A percentile compares a stretch with the other conserved stretches of the same genome.
Conservation (phyloP, 371 early-diverging fungal species). For the Basidiobolus heterosporus region DNA sequence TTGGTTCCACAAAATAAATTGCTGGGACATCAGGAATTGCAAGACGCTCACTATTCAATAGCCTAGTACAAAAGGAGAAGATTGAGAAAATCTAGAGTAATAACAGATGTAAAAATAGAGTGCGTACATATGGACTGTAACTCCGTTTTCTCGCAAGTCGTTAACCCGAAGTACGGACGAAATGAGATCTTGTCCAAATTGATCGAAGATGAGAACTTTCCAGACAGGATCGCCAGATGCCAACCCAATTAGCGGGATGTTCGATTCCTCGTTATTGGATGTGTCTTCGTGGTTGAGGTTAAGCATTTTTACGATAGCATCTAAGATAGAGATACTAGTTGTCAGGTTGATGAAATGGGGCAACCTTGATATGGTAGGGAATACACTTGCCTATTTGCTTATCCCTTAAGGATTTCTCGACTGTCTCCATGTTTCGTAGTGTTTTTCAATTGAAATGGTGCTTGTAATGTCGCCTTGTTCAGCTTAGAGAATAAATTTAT, state of each 20-base stretch:
- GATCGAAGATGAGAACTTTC: slow-evolving; percentile 96
- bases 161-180: slow-evolving; percentile 92
- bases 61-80: slow-evolving; percentile 17
- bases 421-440: no score
- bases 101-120: slow-evolving; percentile 13
- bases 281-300: slow-evolving; percentile 24
- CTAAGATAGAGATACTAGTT: no score
- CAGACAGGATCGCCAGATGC: slow-evolving; percentile 40
- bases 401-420: slow-evolving; percentile 7
- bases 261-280: slow-evolving; percentile 8
- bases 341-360: no score
- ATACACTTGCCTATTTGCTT: slow-evolving; percentile 17
- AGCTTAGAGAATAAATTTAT: no score
- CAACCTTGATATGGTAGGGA: no score
- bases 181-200: slow-evolving; percentile 84
- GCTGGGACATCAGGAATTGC: slow-evolving; percentile 93
- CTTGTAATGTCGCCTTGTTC: no score
- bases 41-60: slow-evolving; percentile 60
- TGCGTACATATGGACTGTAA: slow-evolving; percentile 85
- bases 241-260: slow-evolving; percentile 11
- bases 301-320: slow-evolving; percentile 34
- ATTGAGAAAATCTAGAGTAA: not conserved
- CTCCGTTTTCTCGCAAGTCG: slow-evolving; percentile 94
- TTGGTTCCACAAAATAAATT: slow-evolving; percentile 92
- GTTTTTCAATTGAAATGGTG: no score